A percentile compares a stretch with the other conserved stretches of the same genome.
These are phyloP conservation scores for Diddensiella santjacobensis DNA, from an alignment of 805 yeast species.

Conservation along the genomic window DNA sequence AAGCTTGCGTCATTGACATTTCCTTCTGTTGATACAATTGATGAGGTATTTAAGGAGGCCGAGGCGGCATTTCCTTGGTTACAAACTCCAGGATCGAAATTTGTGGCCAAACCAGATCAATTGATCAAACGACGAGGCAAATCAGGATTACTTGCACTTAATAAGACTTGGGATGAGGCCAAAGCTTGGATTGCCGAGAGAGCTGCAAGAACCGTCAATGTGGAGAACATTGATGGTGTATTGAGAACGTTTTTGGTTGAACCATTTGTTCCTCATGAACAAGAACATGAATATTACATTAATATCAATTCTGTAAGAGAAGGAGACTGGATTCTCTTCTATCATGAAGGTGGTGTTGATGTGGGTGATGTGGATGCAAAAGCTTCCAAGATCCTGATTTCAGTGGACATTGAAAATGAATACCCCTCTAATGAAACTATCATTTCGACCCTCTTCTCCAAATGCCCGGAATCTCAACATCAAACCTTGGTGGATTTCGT, in stretches of 20 bases:
- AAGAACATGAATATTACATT: slow-evolving; percentile 44
- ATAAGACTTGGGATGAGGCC: slow-evolving; percentile 43
- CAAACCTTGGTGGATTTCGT: slow-evolving; percentile 41
- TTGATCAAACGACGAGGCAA: slow-evolving; percentile 46
- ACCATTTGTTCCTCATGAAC: slow-evolving; percentile 47
- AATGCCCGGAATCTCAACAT: slow-evolving; percentile 41
- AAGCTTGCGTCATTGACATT: slow-evolving; percentile 37
- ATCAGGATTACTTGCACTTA: slow-evolving; percentile 41
- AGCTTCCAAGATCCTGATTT: slow-evolving; percentile 41
- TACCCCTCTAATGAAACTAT: slow-evolving; percentile 40
- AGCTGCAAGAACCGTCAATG: slow-evolving; percentile 39
- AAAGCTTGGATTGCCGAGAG: slow-evolving; percentile 42
- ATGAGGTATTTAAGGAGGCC: slow-evolving; percentile 34
- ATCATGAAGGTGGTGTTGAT: slow-evolving; percentile 48
- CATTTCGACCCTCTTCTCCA: slow-evolving; percentile 32
- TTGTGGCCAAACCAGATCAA: slow-evolving; percentile 47
- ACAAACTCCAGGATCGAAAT: slow-evolving; percentile 34
- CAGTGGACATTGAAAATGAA: slow-evolving; percentile 39
- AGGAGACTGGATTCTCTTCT: slow-evolving; percentile 46
- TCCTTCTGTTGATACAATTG: slow-evolving; percentile 31
- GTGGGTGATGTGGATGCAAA: slow-evolving; percentile 47
- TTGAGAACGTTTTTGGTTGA: slow-evolving; percentile 42
- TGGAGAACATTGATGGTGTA: slow-evolving; percentile 40
- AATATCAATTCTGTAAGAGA: slow-evolving; percentile 47
- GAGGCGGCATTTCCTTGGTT: slow-evolving; percentile 43